These are phyloP conservation scores for Nepenthes gracilis DNA, from an alignment of 148 eudicot genomes.

Conservation along the genomic window DNA sequence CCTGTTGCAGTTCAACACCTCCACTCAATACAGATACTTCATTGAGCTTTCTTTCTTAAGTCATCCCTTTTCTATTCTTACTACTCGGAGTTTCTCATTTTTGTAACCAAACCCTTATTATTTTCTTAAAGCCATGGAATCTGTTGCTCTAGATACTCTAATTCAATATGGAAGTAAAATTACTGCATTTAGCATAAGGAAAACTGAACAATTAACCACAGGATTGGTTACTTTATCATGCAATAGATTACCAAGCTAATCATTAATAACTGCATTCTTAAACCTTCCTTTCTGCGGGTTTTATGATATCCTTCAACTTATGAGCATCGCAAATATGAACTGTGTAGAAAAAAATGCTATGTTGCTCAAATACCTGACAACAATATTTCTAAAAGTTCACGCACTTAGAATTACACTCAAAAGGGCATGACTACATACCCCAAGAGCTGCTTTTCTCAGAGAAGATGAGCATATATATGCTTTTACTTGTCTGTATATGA, in stretches of 20 bases:
- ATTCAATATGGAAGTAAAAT: too few species aligned
- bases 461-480: conserved; percentile 79
- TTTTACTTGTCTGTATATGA: conserved; percentile 69
- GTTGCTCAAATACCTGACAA: background rate
- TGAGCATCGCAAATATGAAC: too few species aligned
- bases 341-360: too few species aligned
- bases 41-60: background rate
- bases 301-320: background rate
- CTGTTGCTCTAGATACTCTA: too few species aligned
- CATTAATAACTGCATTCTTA: background rate
- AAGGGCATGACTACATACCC: conserved; percentile 40
- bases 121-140: too few species aligned
- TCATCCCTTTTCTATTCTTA: background rate
- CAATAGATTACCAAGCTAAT: too few species aligned
- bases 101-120: too few species aligned
- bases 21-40: conserved; percentile 2
- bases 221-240: too few species aligned
- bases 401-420: background rate
- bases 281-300: background rate
- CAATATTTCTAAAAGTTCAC: background rate
- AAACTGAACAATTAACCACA: too few species aligned
- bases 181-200: too few species aligned
- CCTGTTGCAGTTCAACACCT: conserved; percentile 29
- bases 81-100: too few species aligned
- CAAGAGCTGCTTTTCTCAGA: conserved; percentile 79